Base-by-base conservation (phyloP, 768 basidiomycete genomes). In the Xerocomus potaroensis region DNA sequence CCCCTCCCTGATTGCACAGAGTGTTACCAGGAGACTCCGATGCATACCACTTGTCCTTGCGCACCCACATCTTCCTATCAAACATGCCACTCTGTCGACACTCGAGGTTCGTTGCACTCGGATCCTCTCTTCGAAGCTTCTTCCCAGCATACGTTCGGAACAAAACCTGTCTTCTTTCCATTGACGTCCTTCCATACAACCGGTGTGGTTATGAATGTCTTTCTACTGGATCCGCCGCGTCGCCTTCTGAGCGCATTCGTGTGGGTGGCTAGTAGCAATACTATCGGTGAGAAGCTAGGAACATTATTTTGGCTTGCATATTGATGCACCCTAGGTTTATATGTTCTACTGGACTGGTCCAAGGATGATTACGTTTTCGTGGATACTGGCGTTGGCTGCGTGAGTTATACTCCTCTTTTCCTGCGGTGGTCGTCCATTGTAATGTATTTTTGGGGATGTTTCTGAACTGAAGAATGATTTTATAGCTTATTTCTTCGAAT, bases 161-260 rank as follows among this genome's bases (percentile, higher is more conserved):
- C 45, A 8, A 56, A 68, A 18, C 84, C 84, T 1, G 46, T 67
- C 1, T 86, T 86, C 56, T 76, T 74, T 9, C 74, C 72, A 40
- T 73, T 84, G n/a, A 77, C 81, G 15, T 71, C 74, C 10, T 87
- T 86, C 56, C 75, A 75, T 51, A 84, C 80, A 0, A 71, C 73
- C 0, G 84, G 84, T 4, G 76, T 81, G 11, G 84, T 87, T 11
- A 85, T 87, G 83, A 86, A 86, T 53, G 79, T 87, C 21, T 87
- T 87, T 58, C 70, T 87, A 19, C 73, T 87, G 23, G 84, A 87
- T 55, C 83, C 84, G 0, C 70, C 75, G 4, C 71, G 73, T 36
- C 69, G 80, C 33, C 64, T 87, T 16, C 58, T 86, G 34, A 80
- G 80, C 9, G 84, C 82, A 4, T 87, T 86, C 50, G 76, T 87